Evolutionary conservation across 2,329 filamentous ascomycete species (phyloP), one percentile per base, ranked within the genome.

Genomic region (Ophiostoma novo-ulmi): DNA sequence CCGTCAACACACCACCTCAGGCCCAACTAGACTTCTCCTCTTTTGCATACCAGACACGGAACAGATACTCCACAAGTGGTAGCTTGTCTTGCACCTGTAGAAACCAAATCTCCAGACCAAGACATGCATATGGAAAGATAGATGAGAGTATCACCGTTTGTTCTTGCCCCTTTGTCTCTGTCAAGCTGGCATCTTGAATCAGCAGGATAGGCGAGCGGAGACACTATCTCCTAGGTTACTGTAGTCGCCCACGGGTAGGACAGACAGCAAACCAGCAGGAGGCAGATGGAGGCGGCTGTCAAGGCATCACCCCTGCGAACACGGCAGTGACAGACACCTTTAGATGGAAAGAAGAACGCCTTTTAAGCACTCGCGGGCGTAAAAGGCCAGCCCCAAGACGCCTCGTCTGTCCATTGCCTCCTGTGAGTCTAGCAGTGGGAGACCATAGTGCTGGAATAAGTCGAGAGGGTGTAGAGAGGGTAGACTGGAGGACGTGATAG

Each of bases 21-120:
- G 55, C 55, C 55, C 55, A n/a, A 63, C 58, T 63, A 26, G 10
- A 58, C 44, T 58, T 58, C 52, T 58, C 52, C 52, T 58, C 52
- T 58, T 58, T 26, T 58, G 26, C 58, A 58, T 3, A 10, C 52
- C 52, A n/a, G 52, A 58, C 52, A 13, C n/a, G 55, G 55, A 61
- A 35, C 55, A 61, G n/a, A 58, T 22, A 58, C 55, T 61, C 55
- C 55, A 61, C 55, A 61, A 31, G 26, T 11, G 11, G 58, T 63
- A 26, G 58, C 26, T 2, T 63, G 58, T 63, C 26, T 63, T 17
- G 8, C 26, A 35, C 36, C 17, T 48, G 44, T 8, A n/a, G 17
- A 48, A 17, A 44, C 5, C 5, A 17, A n/a, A 48, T 48, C 58
- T 63, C 35, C 11, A 35, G 58, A 63, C 17, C 58, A 63, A 63